Base-by-base conservation (phyloP, 768 basidiomycete species). In the Leccinum obscurum region DNA sequence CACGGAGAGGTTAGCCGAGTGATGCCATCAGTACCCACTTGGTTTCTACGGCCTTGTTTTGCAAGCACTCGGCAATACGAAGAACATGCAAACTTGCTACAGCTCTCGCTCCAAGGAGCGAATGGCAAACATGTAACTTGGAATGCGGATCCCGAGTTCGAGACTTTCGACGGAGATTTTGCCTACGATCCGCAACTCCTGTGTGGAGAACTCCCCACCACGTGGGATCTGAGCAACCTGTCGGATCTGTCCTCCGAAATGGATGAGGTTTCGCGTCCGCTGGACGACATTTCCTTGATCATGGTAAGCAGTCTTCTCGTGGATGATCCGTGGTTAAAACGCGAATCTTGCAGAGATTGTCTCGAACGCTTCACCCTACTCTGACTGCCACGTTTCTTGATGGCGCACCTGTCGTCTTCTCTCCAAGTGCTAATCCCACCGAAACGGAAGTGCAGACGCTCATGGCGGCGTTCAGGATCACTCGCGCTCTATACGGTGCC, bases 371-470 rank as follows among this genome's bases (percentile, higher is more conserved):
- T n/a, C 85, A 94, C 66, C 81, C 93, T 3, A 87, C 87, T 10
- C 77, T 98, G 11, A 77, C 93, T 2, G 87, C 93, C 22, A 87
- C 90, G 2, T 92, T 93, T 74, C 83, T 98, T 22, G 95, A 98
- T 71, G 85, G 85, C 64, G 92, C 93, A 4, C 92, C 95, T 2
- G 70, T 83, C 14, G 90, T 90, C 2, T 95, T 96, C 74, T 82
- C 87, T 4, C 89, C 91, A 0, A 82, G 81, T 63, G 75, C 75
- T n/a, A 79, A 68, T 32, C 83, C 86, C 2, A 72, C 83, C 13
- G 86, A 87, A 59, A 81, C 80, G 2, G 87, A 90, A 60, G 72
- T 85, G 17, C 81, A 84, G 59, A 77, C 87, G 58, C 75, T 93
- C 15, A 60, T 81, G n/a, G 80, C 82, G 1, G 80, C 88, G 6